phyloP scores from a whole-genome alignment of 192 early-diverging fungal genomes.

The Backusella sp. region DNA sequence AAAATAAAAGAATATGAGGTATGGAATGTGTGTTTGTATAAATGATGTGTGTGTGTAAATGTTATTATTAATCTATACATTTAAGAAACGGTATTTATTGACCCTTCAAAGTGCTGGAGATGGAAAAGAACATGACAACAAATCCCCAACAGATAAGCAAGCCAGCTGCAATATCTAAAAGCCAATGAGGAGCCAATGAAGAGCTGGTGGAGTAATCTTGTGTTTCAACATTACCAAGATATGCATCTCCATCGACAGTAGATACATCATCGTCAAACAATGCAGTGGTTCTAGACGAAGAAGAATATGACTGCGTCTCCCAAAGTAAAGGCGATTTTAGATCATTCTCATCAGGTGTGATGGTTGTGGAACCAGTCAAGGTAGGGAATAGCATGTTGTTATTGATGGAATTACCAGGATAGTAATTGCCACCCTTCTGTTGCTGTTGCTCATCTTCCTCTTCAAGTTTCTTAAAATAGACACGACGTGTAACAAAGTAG shows the following conservation, averaged over 20 bases:
- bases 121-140: conserved; percentile 46
- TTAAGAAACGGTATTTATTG: background rate
- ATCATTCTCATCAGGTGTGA: conserved; percentile 3
- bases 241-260: conserved; percentile 11
- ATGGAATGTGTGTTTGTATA: background rate
- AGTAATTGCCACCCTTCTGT: background rate
- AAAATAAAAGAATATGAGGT: background rate
- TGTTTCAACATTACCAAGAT: background rate
- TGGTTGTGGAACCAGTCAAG: background rate
- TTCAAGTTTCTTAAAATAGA: background rate
- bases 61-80: background rate
- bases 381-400: conserved; percentile 12
- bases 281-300: background rate
- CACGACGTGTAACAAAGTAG: conserved; percentile 42
- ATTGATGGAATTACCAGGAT: background rate
- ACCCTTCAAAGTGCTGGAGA: conserved; percentile 5
- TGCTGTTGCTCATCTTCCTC: background rate
- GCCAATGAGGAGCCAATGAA: conserved; percentile 17
- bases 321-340: conserved; percentile 1
- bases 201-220: background rate
- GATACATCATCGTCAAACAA: conserved; percentile 12
- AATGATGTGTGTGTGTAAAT: background rate
- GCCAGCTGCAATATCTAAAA: conserved; percentile 43
- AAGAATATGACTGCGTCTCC: conserved; percentile 2
- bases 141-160: conserved; percentile 47